phyloP scores from a whole-genome alignment of 2,329 filamentous ascomycete genomes.

The Fusarium austroafricanum region DNA sequence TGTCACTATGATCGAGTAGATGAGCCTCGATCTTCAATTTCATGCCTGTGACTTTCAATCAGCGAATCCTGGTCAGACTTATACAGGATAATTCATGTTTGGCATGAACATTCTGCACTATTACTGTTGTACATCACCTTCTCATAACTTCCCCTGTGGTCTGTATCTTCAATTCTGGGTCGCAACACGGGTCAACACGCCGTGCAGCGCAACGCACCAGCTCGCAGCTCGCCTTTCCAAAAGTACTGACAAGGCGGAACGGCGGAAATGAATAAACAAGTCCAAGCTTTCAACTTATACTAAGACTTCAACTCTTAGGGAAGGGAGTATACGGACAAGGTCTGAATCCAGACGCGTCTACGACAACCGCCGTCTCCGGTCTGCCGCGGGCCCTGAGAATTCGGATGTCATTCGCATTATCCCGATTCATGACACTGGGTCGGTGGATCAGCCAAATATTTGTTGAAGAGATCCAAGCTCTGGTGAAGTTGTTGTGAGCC shows the following conservation, averaged over 20 bases:
- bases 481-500: slow-evolving; percentile 7
- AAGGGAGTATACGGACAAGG: slow-evolving; percentile 28
- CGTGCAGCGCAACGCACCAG: slow-evolving; percentile 23
- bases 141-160: slow-evolving; percentile 19
- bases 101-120: slow-evolving; percentile 7
- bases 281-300: slow-evolving; percentile 37
- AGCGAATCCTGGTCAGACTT: not conserved
- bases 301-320: slow-evolving; percentile 26
- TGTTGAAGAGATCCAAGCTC: slow-evolving; percentile 12
- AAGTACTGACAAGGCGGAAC: slow-evolving; percentile 37
- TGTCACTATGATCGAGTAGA: not conserved
- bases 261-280: slow-evolving; percentile 42
- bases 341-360: slow-evolving; percentile 10
- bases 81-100: slow-evolving; percentile 12
- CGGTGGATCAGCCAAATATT: slow-evolving; percentile 4
- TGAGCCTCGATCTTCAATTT: slow-evolving; percentile 1
- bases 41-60: slow-evolving; percentile 1
- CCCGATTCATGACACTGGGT: slow-evolving; percentile 1
- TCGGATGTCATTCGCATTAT: slow-evolving; percentile 10
- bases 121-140: slow-evolving; percentile 1
- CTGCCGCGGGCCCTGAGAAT: slow-evolving; percentile 1
- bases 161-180: slow-evolving; percentile 26
- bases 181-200: slow-evolving; percentile 40
- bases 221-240: slow-evolving; percentile 22
- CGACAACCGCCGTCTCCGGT: not conserved